Conservation (phyloP, 768 basidiomycete species). For the Daedaleopsis nitida region DNA sequence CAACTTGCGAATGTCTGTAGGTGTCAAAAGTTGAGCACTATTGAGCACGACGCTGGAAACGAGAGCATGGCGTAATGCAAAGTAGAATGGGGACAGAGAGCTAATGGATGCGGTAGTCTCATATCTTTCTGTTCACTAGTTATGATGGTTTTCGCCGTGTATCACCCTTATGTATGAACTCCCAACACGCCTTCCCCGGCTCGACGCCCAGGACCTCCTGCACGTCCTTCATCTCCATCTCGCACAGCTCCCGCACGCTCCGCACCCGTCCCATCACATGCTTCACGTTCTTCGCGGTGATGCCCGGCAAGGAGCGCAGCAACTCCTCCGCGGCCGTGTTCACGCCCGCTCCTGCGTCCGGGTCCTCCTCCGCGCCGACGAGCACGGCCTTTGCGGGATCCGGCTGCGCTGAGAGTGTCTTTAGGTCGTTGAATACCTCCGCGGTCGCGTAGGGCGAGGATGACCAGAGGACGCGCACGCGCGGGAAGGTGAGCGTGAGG, state of each 20-base stretch:
- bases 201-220: conserved; percentile 79
- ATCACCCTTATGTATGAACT: conserved; percentile 81
- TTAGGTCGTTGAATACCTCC: conserved; percentile 92
- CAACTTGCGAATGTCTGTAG: too few species aligned
- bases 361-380: conserved; percentile 79
- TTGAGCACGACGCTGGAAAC: too few species aligned
- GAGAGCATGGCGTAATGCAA: too few species aligned
- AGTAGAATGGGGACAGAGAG: too few species aligned
- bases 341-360: conserved; percentile 64
- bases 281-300: conserved; percentile 81
- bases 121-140: neutral
- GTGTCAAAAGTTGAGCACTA: too few species aligned
- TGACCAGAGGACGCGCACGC: conserved; percentile 94
- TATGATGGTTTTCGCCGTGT: neutral
- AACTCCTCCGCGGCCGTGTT: conserved; percentile 83
- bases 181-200: conserved; percentile 76
- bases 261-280: conserved; percentile 72
- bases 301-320: conserved; percentile 78
- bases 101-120: too few species aligned
- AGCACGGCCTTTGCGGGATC: conserved; percentile 74
- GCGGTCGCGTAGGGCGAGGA: conserved; percentile 92
- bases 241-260: conserved; percentile 76
- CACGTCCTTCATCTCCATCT: conserved; percentile 58
- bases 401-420: conserved; percentile 77
- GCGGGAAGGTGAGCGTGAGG: conserved; percentile 87